phyloP scores from a whole-genome alignment of 805 yeast species.

The Metahyphopichia silvanorum region DNA sequence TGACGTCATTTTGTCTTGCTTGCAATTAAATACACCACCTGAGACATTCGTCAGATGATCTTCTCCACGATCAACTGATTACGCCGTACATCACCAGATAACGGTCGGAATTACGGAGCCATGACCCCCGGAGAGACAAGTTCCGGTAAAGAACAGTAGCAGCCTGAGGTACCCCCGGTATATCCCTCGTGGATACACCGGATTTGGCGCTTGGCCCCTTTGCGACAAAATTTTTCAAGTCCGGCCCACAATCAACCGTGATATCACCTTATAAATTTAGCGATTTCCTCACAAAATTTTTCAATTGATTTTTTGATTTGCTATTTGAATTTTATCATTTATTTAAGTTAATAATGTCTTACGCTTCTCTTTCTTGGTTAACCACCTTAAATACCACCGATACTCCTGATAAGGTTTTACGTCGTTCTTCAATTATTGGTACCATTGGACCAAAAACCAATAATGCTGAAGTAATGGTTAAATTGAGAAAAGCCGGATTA shows the following conservation, averaged over 20 bases:
- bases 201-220: too few relatives aligned
- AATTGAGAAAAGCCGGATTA: slow-evolving; percentile 93
- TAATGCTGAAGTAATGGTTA: slow-evolving; percentile 75
- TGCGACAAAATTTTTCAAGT: slow-evolving; percentile 1
- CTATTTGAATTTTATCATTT: not conserved
- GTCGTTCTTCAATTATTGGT: slow-evolving; percentile 97
- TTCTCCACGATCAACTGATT: too few relatives aligned
- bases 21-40: too few relatives aligned
- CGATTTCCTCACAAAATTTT: not conserved
- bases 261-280: not conserved
- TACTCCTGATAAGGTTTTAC: slow-evolving; percentile 73
- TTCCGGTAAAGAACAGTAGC: too few relatives aligned
- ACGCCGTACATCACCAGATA: too few relatives aligned
- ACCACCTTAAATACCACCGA: slow-evolving; percentile 68
- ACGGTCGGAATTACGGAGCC: too few relatives aligned
- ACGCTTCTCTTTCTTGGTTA: slow-evolving; percentile 72
- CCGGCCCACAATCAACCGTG: slow-evolving; percentile 29
- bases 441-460: slow-evolving; percentile 99
- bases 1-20: too few relatives aligned
- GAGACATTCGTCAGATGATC: too few relatives aligned
- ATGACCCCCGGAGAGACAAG: too few relatives aligned
- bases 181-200: too few relatives aligned
- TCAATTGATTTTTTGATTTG: not conserved
- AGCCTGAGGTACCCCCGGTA: too few relatives aligned
- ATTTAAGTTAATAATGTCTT: slow-evolving; percentile 27